phyloP scores from a whole-genome alignment of 495 filamentous ascomycete genomes.

The Annulohypoxylon bovei region DNA sequence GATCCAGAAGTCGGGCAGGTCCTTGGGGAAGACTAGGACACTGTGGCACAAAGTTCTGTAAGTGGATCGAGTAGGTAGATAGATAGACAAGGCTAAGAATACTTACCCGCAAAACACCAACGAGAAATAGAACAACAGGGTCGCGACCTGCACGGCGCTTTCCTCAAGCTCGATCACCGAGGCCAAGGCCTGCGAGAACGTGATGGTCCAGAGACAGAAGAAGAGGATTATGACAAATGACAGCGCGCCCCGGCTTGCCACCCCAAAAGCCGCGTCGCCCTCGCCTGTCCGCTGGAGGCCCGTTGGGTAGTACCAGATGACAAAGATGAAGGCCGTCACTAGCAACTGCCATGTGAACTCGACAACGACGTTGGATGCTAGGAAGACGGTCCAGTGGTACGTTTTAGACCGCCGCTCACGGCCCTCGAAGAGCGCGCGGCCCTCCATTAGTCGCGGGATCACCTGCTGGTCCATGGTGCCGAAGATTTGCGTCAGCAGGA shows the following conservation, averaged over 20 bases:
- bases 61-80: too few relatives aligned
- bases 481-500: constrained; percentile 60
- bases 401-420: constrained; percentile 71
- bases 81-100: not conserved
- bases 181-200: constrained; percentile 68
- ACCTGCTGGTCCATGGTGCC: constrained; percentile 67
- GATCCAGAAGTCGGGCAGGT: constrained; percentile 70
- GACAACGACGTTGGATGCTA: constrained; percentile 68
- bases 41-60: not conserved
- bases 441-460: constrained; percentile 65
- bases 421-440: constrained; percentile 39
- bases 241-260: constrained; percentile 61
- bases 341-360: constrained; percentile 73
- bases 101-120: constrained; percentile 58
- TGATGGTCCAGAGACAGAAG: constrained; percentile 65
- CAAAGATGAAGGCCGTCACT: constrained; percentile 63
- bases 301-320: constrained; percentile 68
- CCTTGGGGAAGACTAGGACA: constrained; percentile 48
- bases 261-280: constrained; percentile 44
- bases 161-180: constrained; percentile 67
- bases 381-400: constrained; percentile 72
- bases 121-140: constrained; percentile 67
- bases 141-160: constrained; percentile 67
- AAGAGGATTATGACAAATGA: constrained; percentile 65
- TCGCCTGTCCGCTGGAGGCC: constrained; percentile 53